A percentile compares a stretch with the other conserved stretches of the same genome.
These are phyloP conservation scores for Sphagnum contortum DNA, from an alignment of 225 moss, liverwort and hornwort species.

Conservation along the genomic window DNA sequence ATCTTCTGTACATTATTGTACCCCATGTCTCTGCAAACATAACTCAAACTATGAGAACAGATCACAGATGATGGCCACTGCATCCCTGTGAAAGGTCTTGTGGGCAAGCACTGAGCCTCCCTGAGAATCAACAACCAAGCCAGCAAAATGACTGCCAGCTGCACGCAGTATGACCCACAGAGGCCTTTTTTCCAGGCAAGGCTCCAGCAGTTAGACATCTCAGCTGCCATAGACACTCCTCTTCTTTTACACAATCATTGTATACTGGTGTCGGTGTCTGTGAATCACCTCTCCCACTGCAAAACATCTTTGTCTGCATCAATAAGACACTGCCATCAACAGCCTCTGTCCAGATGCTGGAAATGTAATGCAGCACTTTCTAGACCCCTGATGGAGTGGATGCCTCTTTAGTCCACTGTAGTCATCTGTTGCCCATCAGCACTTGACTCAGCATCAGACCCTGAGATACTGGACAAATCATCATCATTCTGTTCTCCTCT, in stretches of 20 bases:
- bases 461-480: slow-evolving; percentile 94
- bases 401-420: slow-evolving; percentile 7
- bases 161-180: slow-evolving; percentile 73
- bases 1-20: background rate
- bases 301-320: slow-evolving; percentile 65
- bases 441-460: slow-evolving; percentile 80
- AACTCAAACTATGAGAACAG: too few species aligned
- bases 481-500: slow-evolving; percentile 37
- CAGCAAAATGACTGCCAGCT: slow-evolving; percentile 96
- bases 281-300: slow-evolving; percentile 59
- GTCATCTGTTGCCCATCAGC: slow-evolving; percentile 20
- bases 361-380: slow-evolving; percentile 51
- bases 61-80: background rate
- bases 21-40: too few species aligned
- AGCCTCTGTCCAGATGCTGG: slow-evolving; percentile 9
- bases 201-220: slow-evolving; percentile 40
- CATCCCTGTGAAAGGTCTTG: slow-evolving; percentile 89
- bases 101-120: slow-evolving; percentile 78
- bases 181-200: slow-evolving; percentile 10
- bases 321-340: slow-evolving; percentile 62
- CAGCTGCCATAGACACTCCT: slow-evolving; percentile 48
- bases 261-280: slow-evolving; percentile 15
- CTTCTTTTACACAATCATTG: slow-evolving; percentile 49
- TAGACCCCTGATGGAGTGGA: slow-evolving; percentile 28
- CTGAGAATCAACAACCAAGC: slow-evolving; percentile 54